Evolutionary conservation across 345 rosid genomes (phyloP).

Genomic region (Viola odorata): DNA sequence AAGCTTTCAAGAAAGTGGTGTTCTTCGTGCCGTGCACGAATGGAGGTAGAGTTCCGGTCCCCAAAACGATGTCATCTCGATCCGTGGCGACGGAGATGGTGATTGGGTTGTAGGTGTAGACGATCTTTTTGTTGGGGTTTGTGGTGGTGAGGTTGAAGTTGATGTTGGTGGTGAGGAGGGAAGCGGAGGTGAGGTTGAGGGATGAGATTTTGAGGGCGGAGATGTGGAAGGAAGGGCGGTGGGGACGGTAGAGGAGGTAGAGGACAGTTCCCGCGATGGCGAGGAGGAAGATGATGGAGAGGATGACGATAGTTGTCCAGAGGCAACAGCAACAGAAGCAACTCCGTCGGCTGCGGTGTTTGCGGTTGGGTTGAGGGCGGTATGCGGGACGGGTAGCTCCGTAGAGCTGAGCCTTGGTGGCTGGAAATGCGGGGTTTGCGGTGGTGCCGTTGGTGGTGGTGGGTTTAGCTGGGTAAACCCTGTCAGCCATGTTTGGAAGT

Average conservation of each 20-base stretch:
- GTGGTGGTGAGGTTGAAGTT: conserved; percentile 53
- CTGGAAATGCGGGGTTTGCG: conserved; percentile 48
- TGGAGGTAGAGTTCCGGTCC: conserved; percentile 44
- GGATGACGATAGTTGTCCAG: conserved; percentile 40
- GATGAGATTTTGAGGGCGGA: conserved; percentile 51
- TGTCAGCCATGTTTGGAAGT: conserved; percentile 44
- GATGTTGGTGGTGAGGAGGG: conserved; percentile 44
- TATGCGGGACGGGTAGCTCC: conserved; percentile 67
- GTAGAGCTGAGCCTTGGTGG: conserved; percentile 63
- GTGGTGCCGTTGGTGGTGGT: conserved; percentile 24
- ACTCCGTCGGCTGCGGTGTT: conserved; percentile 38
- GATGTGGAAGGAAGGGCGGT: conserved; percentile 60
- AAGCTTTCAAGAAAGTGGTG: conserved; percentile 51
- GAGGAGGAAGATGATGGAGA: conserved; percentile 44
- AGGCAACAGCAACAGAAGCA: conserved; percentile 60
- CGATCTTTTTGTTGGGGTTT: conserved; percentile 77
- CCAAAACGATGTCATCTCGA: conserved; percentile 41
- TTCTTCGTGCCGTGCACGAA: conserved; percentile 67
- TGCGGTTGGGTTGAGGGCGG: conserved; percentile 55
- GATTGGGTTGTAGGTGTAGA: conserved; percentile 45
- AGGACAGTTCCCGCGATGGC: conserved; percentile 43
- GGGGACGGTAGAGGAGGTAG: conserved; percentile 75
- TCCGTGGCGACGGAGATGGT: conserved; percentile 33
- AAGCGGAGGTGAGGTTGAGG: conserved; percentile 50
- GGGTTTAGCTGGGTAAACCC: conserved; percentile 58